Evolutionary conservation across 768 basidiomycete genomes (phyloP).

Genomic region (Mycena latifolia): DNA sequence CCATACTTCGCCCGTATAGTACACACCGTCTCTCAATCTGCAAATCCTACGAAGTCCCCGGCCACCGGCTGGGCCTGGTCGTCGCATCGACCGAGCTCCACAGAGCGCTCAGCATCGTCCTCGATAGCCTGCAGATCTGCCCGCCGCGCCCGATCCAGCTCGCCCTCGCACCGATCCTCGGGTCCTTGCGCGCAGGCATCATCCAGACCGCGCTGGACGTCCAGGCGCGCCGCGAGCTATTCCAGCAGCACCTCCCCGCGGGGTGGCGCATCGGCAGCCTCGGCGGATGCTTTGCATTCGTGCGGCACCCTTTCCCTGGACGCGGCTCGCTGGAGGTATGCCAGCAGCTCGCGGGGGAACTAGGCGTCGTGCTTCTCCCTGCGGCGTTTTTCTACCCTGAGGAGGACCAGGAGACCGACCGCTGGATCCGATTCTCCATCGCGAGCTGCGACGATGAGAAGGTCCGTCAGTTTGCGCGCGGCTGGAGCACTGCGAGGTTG

Average conservation of each 20-base stretch:
- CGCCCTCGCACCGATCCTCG: constrained; percentile 70
- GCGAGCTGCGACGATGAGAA: constrained; percentile 82
- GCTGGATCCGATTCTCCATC: constrained; percentile 85
- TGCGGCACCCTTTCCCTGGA: constrained; percentile 70
- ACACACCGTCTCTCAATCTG: constrained; percentile 81
- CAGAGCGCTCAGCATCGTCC: constrained; percentile 59
- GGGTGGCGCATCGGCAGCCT: constrained; percentile 74
- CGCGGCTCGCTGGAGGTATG: no score
- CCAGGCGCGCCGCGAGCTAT: no score
- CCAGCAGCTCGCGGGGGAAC: constrained; percentile 67
- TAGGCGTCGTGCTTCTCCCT: constrained; percentile 78
- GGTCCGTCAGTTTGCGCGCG: constrained; percentile 67
- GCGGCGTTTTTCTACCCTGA: constrained; percentile 68
- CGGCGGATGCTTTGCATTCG: constrained; percentile 87
- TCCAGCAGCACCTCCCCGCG: constrained; percentile 52
- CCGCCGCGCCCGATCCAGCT: constrained; percentile 80
- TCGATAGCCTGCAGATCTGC: constrained; percentile 88
- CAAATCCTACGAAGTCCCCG: constrained; percentile 85
- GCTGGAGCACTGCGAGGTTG: constrained; percentile 52
- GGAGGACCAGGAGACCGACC: constrained; percentile 54
- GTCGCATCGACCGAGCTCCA: constrained; percentile 71
- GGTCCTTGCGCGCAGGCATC: constrained; percentile 66
- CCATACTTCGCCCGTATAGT: no score
- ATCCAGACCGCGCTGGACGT: constrained; percentile 58
- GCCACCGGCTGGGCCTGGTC: constrained; percentile 83